These are phyloP conservation scores for Hysterangium stoloniferum DNA, from an alignment of 768 basidiomycete species.

Conservation along the genomic window DNA sequence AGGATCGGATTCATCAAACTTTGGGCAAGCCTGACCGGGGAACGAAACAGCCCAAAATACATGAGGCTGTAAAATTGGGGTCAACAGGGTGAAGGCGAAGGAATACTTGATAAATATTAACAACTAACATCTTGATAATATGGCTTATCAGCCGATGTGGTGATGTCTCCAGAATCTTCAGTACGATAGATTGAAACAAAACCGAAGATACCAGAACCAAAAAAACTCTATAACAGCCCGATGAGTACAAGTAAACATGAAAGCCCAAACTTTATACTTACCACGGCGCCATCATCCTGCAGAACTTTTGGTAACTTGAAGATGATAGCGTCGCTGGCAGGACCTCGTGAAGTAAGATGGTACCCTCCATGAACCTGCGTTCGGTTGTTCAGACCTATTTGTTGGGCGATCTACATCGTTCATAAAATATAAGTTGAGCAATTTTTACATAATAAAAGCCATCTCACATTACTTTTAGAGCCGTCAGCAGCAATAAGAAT, in stretches of 20 bases:
- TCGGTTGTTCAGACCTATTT: conserved; percentile 9
- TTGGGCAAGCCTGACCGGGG: conserved; percentile 6
- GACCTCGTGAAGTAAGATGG: conserved; percentile 8
- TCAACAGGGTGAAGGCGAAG: not conserved
- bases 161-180: conserved; percentile 6
- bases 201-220: conserved; percentile 7
- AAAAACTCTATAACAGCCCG: not conserved
- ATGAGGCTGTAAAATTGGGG: conserved; percentile 5
- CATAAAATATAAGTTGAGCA: not conserved
- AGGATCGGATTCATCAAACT: not conserved
- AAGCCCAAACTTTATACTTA: not conserved
- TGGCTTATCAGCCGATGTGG: conserved; percentile 2
- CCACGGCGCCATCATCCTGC: conserved; percentile 9
- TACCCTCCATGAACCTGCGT: conserved; percentile 9
- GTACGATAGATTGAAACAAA: conserved; percentile 11
- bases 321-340: not conserved
- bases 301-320: conserved; percentile 6
- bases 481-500: conserved; percentile 9
- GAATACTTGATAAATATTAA: not conserved
- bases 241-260: not conserved
- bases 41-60: conserved; percentile 9
- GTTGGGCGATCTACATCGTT: conserved; percentile 4
- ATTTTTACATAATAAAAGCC: too few species aligned
- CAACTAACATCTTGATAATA: conserved; percentile 10
- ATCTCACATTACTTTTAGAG: conserved; percentile 8